A percentile compares a stretch with the other conserved stretches of the same genome.
These are phyloP conservation scores for Pseudevernia furfuracea DNA, from an alignment of 495 filamentous ascomycete species.

Conservation along the genomic window DNA sequence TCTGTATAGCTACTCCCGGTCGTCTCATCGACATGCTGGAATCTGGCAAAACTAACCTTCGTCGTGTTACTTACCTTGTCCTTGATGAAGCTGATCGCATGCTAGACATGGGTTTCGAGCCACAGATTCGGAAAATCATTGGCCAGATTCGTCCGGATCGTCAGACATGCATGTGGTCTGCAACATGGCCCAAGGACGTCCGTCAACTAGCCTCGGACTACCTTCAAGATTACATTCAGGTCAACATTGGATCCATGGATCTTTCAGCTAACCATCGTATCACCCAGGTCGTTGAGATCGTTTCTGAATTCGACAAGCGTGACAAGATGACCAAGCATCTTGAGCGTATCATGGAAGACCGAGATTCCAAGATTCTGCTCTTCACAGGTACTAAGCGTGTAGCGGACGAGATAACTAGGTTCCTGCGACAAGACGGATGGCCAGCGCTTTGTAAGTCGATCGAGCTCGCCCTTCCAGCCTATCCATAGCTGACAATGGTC, in stretches of 20 bases:
- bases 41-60: conserved; percentile 93
- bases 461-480: conserved; percentile 38
- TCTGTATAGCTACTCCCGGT: conserved; percentile 92
- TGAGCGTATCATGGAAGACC: conserved; percentile 96
- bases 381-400: conserved; percentile 99
- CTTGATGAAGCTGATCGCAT: conserved; percentile 87
- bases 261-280: conserved; percentile 98
- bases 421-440: conserved; percentile 98
- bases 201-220: conserved; percentile 92
- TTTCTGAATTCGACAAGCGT: conserved; percentile 94
- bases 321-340: conserved; percentile 96
- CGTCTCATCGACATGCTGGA: conserved; percentile 98
- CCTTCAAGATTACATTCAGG: conserved; percentile 93
- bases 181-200: conserved; percentile 99
- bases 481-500: conserved; percentile 66
- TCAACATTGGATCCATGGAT: conserved; percentile 97
- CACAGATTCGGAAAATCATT: conserved; percentile 90
- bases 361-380: conserved; percentile 84
- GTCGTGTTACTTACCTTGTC: conserved; percentile 91
- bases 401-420: conserved; percentile 96
- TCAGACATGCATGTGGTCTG: conserved; percentile 99
- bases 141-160: conserved; percentile 95
- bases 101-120: conserved; percentile 89
- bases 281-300: conserved; percentile 92
- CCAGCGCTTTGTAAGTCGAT: conserved; percentile 80